Evolutionary conservation across 148 eudicot species (phyloP).

Genomic region (Euryodendron excelsum): DNA sequence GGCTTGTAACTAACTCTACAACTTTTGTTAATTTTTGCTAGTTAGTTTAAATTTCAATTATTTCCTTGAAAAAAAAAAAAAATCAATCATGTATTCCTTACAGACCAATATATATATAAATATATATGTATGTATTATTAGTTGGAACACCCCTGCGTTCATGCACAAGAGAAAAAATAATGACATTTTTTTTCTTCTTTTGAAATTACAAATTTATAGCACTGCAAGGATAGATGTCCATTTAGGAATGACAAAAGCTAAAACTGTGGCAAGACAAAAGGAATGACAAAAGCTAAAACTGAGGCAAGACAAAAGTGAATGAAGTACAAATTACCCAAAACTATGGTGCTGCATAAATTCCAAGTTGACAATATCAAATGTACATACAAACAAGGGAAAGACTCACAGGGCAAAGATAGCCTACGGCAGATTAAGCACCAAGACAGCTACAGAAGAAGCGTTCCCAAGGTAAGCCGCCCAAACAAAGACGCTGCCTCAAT

Average conservation of each 20-base stretch:
- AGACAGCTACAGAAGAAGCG: background rate
- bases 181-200: too few relatives aligned
- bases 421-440: constrained; percentile 1
- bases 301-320: background rate
- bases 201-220: too few relatives aligned
- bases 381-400: constrained; percentile 27
- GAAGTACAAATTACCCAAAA: constrained; percentile 1
- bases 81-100: too few relatives aligned
- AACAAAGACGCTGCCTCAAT: background rate
- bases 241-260: too few relatives aligned
- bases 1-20: too few relatives aligned
- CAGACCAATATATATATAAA: too few relatives aligned
- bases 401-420: constrained; percentile 7
- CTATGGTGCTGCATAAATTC: background rate
- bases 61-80: too few relatives aligned
- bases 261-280: background rate
- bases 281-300: background rate
- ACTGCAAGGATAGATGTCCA: background rate
- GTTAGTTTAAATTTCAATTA: too few relatives aligned
- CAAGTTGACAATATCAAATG: constrained; percentile 25
- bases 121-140: too few relatives aligned
- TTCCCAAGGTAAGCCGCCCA: constrained; percentile 7
- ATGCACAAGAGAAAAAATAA: too few relatives aligned
- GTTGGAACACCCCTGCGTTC: too few relatives aligned
- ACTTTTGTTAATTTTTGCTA: too few relatives aligned